Percentiles rank a stretch among this genome's conserved stretches.
phyloP scores from a whole-genome alignment of 306 rosid species.

The Rosa rugosa region DNA sequence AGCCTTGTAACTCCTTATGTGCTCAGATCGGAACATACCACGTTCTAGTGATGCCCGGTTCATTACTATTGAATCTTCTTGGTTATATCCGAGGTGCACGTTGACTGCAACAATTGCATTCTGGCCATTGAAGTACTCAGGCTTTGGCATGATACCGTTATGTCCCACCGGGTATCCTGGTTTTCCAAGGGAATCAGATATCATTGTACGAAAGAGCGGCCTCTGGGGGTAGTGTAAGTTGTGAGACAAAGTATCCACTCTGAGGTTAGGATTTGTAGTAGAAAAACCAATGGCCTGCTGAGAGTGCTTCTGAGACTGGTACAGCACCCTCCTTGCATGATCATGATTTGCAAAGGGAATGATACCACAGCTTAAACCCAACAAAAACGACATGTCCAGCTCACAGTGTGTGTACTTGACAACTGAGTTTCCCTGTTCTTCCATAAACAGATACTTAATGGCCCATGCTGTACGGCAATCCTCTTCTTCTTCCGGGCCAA shows the following conservation, averaged over 20 bases:
- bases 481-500: conserved; percentile 97
- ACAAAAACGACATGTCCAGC: conserved; percentile 80
- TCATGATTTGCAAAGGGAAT: conserved; percentile 95
- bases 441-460: conserved; percentile 50
- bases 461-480: conserved; percentile 90
- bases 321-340: conserved; percentile 90
- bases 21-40: conserved; percentile 95
- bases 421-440: conserved; percentile 46
- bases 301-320: conserved; percentile 94
- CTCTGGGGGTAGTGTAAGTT: conserved; percentile 82
- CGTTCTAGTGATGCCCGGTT: conserved; percentile 94
- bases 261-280: conserved; percentile 63
- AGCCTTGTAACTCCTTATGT: conserved; percentile 82
- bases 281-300: conserved; percentile 92
- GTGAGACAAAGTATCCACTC: conserved; percentile 91
- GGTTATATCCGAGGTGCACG: conserved; percentile 92
- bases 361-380: conserved; percentile 82
- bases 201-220: conserved; percentile 79
- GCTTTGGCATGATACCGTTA: conserved; percentile 48
- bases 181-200: conserved; percentile 83
- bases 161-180: conserved; percentile 38
- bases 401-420: conserved; percentile 83
- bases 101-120: conserved; percentile 95
- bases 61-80: conserved; percentile 97
- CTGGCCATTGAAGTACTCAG: conserved; percentile 91